Conservation (phyloP, 1,284 basidiomycete species). For the Peniophora sp. region DNA sequence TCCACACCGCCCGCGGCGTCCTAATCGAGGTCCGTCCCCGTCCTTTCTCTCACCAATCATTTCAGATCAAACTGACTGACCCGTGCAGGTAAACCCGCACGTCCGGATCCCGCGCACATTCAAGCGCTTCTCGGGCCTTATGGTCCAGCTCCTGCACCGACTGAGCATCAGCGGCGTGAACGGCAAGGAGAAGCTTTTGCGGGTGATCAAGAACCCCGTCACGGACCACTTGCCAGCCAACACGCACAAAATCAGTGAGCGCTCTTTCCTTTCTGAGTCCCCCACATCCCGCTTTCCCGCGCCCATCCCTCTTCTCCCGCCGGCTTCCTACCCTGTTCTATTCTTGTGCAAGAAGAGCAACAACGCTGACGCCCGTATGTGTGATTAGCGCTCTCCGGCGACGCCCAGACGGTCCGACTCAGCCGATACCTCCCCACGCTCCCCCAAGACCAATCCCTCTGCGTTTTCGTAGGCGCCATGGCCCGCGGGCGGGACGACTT, state of each 20-base stretch:
- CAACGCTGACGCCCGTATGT: background rate
- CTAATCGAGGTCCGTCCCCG: constrained; percentile 80
- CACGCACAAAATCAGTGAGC: constrained; percentile 91
- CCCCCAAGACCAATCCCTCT: constrained; percentile 84
- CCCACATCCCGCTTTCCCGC: too few species aligned
- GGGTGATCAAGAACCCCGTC: constrained; percentile 98
- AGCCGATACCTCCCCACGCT: constrained; percentile 77
- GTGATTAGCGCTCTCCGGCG: constrained; percentile 77
- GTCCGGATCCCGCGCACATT: constrained; percentile 97
- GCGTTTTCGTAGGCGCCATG: constrained; percentile 98
- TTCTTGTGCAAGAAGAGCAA: too few species aligned
- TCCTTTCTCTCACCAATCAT: too few species aligned
- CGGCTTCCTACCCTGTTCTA: too few species aligned
- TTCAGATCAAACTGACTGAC: too few species aligned
- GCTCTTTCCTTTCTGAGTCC: background rate
- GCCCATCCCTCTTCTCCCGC: too few species aligned
- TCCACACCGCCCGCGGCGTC: constrained; percentile 94
- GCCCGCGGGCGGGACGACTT: constrained; percentile 94
- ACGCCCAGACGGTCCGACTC: constrained; percentile 79
- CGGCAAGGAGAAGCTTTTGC: constrained; percentile 92
- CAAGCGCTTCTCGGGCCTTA: constrained; percentile 96
- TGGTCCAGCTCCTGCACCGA: constrained; percentile 99
- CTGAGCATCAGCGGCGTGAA: constrained; percentile 93
- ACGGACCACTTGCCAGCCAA: constrained; percentile 93
- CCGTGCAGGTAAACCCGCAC: constrained; percentile 61